A percentile compares a stretch with the other conserved stretches of the same genome.
Evolutionary conservation across 805 yeast genomes (phyloP).

Genomic region (Wickerhamiella shivajii): DNA sequence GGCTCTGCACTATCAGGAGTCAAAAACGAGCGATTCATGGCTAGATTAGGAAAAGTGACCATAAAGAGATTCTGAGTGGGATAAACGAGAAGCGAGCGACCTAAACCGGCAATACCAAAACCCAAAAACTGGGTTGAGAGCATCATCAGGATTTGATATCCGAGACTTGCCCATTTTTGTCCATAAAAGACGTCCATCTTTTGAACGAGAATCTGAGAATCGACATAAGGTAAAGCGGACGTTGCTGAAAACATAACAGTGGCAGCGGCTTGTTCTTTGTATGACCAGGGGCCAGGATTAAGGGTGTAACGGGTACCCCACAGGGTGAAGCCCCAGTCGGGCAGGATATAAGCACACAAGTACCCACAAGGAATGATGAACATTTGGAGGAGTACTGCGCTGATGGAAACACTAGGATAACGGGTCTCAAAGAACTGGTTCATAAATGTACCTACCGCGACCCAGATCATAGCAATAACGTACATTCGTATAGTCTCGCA

Average conservation of each 20-base stretch:
- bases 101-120: slow-evolving; percentile 41
- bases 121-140: slow-evolving; percentile 40
- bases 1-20: slow-evolving; percentile 16
- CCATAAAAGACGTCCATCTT: slow-evolving; percentile 22
- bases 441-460: slow-evolving; percentile 38
- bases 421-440: slow-evolving; percentile 44
- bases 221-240: slow-evolving; percentile 12
- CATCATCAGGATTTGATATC: slow-evolving; percentile 32
- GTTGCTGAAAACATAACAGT: slow-evolving; percentile 24
- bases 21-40: slow-evolving; percentile 33
- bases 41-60: slow-evolving; percentile 45
- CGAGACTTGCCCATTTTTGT: slow-evolving; percentile 26
- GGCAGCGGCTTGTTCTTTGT: slow-evolving; percentile 19
- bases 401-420: slow-evolving; percentile 36
- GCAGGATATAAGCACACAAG: slow-evolving; percentile 29
- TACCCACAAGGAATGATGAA: slow-evolving; percentile 47
- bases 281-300: slow-evolving; percentile 56
- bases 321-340: slow-evolving; percentile 32
- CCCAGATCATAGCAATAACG: slow-evolving; percentile 35
- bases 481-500: slow-evolving; percentile 40
- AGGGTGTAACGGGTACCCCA: slow-evolving; percentile 30
- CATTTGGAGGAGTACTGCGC: slow-evolving; percentile 40
- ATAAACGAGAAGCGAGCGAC: slow-evolving; percentile 34
- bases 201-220: slow-evolving; percentile 17
- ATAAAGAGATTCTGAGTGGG: slow-evolving; percentile 29